Percentiles rank a stretch among this genome's conserved stretches.
These are phyloP conservation scores for Colletotrichum sansevieriae DNA, from an alignment of 2,329 filamentous ascomycete genomes.

Conservation along the genomic window DNA sequence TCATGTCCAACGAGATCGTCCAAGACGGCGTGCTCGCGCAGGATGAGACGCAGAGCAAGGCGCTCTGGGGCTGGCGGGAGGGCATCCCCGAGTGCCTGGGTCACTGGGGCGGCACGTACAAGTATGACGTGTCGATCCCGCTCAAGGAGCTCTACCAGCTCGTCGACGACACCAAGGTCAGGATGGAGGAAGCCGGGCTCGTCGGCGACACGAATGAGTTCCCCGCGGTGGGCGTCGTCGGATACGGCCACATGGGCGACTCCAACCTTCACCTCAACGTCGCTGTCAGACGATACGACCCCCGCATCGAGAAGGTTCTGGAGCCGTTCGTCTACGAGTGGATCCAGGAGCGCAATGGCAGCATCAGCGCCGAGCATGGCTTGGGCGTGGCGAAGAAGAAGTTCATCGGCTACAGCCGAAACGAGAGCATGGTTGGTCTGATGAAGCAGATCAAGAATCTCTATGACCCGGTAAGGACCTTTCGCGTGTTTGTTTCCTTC, in stretches of 20 bases:
- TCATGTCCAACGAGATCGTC: conserved; percentile 90
- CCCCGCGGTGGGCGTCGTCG: conserved; percentile 90
- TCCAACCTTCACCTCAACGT: conserved; percentile 96
- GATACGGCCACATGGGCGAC: conserved; percentile 99
- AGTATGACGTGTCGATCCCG: conserved; percentile 97
- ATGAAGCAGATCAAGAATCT: conserved; percentile 97
- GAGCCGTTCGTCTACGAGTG: conserved; percentile 99
- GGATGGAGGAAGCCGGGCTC: conserved; percentile 80
- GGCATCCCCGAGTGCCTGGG: conserved; percentile 90
- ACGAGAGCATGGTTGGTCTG: conserved; percentile 85
- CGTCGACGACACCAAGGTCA: conserved; percentile 85
- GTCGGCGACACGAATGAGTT: conserved; percentile 80
- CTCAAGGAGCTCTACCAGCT: conserved; percentile 87
- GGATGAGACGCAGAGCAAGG: conserved; percentile 88
- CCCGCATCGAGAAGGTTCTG: conserved; percentile 85
- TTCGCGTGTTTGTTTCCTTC: conserved; percentile 13
- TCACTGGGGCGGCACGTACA: conserved; percentile 96
- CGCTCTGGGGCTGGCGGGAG: conserved; percentile 93
- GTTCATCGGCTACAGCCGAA: conserved; percentile 93
- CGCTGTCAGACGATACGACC: conserved; percentile 84
- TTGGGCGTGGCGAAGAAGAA: conserved; percentile 95
- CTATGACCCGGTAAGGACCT: conserved; percentile 86
- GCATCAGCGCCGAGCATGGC: conserved; percentile 97
- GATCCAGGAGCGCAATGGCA: conserved; percentile 88
- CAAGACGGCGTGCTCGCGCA: conserved; percentile 92